Evolutionary conservation across 805 yeast genomes (phyloP).

Genomic region (Suhomyces sp.): DNA sequence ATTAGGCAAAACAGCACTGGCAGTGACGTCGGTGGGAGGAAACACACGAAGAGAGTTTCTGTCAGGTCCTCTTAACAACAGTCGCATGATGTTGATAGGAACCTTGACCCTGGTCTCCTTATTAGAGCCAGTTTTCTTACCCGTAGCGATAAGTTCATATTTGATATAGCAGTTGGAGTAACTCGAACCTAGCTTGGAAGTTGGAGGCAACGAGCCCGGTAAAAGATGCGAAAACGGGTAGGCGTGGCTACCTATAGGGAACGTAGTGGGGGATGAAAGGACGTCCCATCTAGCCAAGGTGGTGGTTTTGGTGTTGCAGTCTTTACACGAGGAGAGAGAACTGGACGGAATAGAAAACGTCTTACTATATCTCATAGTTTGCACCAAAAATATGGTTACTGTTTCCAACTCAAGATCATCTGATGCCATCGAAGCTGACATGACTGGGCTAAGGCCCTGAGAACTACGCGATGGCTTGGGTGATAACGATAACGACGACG

Average conservation of each 20-base stretch:
- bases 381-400: slow-evolving; percentile 69
- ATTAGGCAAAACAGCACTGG: slow-evolving; percentile 83
- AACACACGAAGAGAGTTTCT: slow-evolving; percentile 84
- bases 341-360: slow-evolving; percentile 62
- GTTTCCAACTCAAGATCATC: slow-evolving; percentile 51
- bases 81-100: slow-evolving; percentile 73
- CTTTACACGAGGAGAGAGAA: slow-evolving; percentile 49
- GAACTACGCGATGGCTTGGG: slow-evolving; percentile 2
- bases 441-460: neutral
- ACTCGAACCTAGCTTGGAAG: slow-evolving; percentile 60
- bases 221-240: slow-evolving; percentile 89
- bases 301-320: slow-evolving; percentile 53
- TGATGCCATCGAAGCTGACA: slow-evolving; percentile 15
- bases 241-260: slow-evolving; percentile 69
- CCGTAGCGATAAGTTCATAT: slow-evolving; percentile 73
- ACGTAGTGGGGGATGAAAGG: slow-evolving; percentile 53
- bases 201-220: slow-evolving; percentile 86
- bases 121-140: slow-evolving; percentile 21
- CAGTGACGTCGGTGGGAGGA: slow-evolving; percentile 92
- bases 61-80: slow-evolving; percentile 78
- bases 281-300: slow-evolving; percentile 89
- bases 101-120: slow-evolving; percentile 41
- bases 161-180: slow-evolving; percentile 51
- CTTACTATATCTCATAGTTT: slow-evolving; percentile 60
- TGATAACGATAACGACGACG: neutral